phyloP scores from a whole-genome alignment of 2,329 filamentous ascomycete genomes.

The Neofusicoccum umdonicola region DNA sequence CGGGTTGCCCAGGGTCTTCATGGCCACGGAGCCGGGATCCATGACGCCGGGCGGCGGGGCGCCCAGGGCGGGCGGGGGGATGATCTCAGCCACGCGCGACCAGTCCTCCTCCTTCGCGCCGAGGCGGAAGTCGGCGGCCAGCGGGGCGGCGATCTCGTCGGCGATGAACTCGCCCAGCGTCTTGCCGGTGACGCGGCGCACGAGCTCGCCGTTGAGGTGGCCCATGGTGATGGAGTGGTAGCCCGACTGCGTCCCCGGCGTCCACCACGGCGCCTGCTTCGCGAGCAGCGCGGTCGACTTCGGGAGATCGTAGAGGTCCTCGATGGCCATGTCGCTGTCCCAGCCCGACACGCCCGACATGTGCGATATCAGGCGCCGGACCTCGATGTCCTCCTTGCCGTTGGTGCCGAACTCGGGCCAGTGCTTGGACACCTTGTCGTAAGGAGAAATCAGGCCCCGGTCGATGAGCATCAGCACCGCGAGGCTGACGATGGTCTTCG shows the following conservation, averaged over 20 bases:
- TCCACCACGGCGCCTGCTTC: neutral
- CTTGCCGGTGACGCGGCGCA: neutral
- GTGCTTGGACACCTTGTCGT: conserved; percentile 29
- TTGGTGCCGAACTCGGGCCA: conserved; percentile 35
- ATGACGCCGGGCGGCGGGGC: neutral
- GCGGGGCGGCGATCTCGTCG: neutral
- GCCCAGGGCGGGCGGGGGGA: neutral
- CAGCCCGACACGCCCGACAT: conserved; percentile 7
- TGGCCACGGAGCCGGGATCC: neutral
- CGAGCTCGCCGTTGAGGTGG: conserved; percentile 1
- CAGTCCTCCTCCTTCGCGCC: neutral
- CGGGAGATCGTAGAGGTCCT: neutral
- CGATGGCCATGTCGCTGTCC: neutral
- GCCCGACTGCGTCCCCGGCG: neutral
- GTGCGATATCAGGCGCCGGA: conserved; percentile 21
- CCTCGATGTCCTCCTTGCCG: conserved; percentile 29
- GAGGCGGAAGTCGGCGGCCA: conserved; percentile 8
- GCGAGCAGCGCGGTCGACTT: neutral
- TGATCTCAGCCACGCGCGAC: neutral
- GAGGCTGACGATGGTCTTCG: conserved; percentile 27
- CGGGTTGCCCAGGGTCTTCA: neutral
- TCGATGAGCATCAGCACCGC: conserved; percentile 28
- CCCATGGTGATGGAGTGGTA: conserved; percentile 10
- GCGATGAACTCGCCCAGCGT: neutral
- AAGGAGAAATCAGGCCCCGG: conserved; percentile 26